Evolutionary conservation across 2,329 filamentous ascomycete species (phyloP), one percentile per base, ranked within the genome.

Genomic region (Aspergillus tamarii): DNA sequence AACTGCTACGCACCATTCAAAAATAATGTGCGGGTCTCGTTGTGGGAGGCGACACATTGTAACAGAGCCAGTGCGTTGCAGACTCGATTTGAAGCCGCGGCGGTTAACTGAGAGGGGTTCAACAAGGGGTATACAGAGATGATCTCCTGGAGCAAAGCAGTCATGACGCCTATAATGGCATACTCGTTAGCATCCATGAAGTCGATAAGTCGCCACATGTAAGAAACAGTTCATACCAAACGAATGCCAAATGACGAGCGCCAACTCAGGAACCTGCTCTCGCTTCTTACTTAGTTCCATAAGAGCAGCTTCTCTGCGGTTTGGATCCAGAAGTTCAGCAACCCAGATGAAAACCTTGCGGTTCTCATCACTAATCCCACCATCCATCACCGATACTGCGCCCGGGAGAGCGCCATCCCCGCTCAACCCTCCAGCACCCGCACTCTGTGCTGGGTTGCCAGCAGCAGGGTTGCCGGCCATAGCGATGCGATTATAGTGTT

Each of bases 271-370:
- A 19, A 99, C 95, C 80, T 98, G 95, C 81, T 99, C 95, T 62
- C 95, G 86, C 86, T 99, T 99, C 85, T 99, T 99, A 82, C 94
- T 98, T 58, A 99, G 85, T 80, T 99, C 95, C 74, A 99, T 85
- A 60, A 99, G 85, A 57, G 95, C 95, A 5, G 92, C 90, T 82
- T 98, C 95, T 67, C 95, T 88, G 32, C 93, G 94, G 72, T 86
- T 89, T 68, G 94, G 91, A 77, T 93, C 94, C 75, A 98, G 86
- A 63, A 97, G 85, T 77, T 97, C 94, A 60, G 94, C 92, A 67
- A 97, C 95, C 84, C 93, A 97, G 67, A 89, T 89, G 79, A 97
- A 88, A n/a, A 96, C 95, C 69, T 94, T 88, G 70, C 93, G 87
- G 79, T 97, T 97, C 76, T 97, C 94, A 76, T 97, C 94, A 21